A percentile compares a stretch with the other conserved stretches of the same genome.
These are phyloP conservation scores for Colletotrichum melonis DNA, from an alignment of 2,329 filamentous ascomycete species.

Conservation along the genomic window DNA sequence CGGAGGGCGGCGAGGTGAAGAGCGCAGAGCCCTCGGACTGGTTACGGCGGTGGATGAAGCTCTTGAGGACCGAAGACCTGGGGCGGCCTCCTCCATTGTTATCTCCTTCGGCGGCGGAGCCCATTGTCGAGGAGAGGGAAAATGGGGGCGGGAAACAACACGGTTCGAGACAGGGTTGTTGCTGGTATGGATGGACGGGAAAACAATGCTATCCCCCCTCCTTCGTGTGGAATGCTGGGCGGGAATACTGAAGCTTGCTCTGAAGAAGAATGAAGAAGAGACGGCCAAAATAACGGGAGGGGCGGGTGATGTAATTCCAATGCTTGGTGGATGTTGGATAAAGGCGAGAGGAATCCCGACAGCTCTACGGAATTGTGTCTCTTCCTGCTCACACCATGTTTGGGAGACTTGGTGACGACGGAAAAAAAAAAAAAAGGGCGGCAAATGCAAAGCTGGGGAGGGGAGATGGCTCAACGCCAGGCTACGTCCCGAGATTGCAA, in stretches of 20 bases:
- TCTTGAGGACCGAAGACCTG: constrained; percentile 62
- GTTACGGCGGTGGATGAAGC: constrained; percentile 62
- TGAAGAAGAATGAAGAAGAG: constrained; percentile 3
- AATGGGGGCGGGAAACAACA: constrained; percentile 18
- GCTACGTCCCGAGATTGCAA: constrained; percentile 17
- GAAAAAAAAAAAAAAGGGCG: neutral
- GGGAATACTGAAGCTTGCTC: neutral
- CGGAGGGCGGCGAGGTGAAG: constrained; percentile 39
- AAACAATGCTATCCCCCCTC: constrained; percentile 13
- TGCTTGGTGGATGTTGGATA: constrained; percentile 17
- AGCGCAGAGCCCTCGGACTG: constrained; percentile 52
- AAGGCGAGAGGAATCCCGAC: constrained; percentile 11
- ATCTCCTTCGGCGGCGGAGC: constrained; percentile 29
- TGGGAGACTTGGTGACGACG: neutral
- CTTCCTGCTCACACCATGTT: constrained; percentile 27
- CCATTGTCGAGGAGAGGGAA: constrained; percentile 27
- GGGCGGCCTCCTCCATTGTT: constrained; percentile 39
- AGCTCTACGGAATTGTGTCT: constrained; percentile 7
- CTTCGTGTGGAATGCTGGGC: constrained; percentile 17
- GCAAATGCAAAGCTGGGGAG: constrained; percentile 7
- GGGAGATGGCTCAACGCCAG: constrained; percentile 27
- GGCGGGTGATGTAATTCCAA: constrained; percentile 3
- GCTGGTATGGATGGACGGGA: constrained; percentile 21
- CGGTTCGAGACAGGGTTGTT: constrained; percentile 28
- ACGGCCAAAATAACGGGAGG: neutral